A percentile compares a stretch with the other conserved stretches of the same genome.
phyloP scores from a whole-genome alignment of 2,329 filamentous ascomycete genomes.

The Trichoderma koningii region DNA sequence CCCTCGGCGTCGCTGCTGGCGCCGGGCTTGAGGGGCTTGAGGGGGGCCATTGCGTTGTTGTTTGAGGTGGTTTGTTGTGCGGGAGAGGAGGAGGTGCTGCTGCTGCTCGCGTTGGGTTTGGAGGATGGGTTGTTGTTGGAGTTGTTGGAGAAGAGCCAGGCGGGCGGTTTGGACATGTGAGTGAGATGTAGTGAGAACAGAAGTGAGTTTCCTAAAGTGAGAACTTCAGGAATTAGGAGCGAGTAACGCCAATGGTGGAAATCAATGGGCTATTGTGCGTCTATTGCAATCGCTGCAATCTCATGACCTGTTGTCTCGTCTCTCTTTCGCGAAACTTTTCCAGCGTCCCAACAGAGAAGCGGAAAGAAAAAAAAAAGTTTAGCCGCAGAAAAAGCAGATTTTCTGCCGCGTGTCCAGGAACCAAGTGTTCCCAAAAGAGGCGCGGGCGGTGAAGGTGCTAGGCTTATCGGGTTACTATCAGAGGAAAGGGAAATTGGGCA shows the following conservation, averaged over 20 bases:
- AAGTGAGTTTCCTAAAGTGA: too few relatives aligned
- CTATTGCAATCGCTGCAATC: constrained; percentile 1
- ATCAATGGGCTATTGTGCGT: background rate
- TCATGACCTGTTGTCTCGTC: background rate
- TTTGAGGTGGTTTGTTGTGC: constrained; percentile 30
- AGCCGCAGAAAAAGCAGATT: constrained; percentile 1
- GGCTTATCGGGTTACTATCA: constrained; percentile 31
- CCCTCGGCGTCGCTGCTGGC: constrained; percentile 32
- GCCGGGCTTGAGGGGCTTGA: constrained; percentile 34
- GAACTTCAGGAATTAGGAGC: too few relatives aligned
- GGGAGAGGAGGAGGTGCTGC: constrained; percentile 7
- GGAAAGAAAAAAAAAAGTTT: constrained; percentile 15
- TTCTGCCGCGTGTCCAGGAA: constrained; percentile 26
- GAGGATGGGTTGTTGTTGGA: constrained; percentile 30
- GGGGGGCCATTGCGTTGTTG: constrained; percentile 37
- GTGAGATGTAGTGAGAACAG: too few relatives aligned
- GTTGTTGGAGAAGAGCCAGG: constrained; percentile 51
- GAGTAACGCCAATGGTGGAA: too few relatives aligned
- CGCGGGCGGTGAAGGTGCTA: constrained; percentile 20
- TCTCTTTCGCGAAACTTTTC: background rate
- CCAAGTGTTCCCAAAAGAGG: background rate
- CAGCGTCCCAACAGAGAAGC: background rate
- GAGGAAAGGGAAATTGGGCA: background rate
- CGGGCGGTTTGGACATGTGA: constrained; percentile 37
- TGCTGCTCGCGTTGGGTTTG: background rate